Percentiles rank a stretch among this genome's conserved stretches.
Conservation (phyloP, 805 yeast species). For the Cephaloascus albidus region DNA sequence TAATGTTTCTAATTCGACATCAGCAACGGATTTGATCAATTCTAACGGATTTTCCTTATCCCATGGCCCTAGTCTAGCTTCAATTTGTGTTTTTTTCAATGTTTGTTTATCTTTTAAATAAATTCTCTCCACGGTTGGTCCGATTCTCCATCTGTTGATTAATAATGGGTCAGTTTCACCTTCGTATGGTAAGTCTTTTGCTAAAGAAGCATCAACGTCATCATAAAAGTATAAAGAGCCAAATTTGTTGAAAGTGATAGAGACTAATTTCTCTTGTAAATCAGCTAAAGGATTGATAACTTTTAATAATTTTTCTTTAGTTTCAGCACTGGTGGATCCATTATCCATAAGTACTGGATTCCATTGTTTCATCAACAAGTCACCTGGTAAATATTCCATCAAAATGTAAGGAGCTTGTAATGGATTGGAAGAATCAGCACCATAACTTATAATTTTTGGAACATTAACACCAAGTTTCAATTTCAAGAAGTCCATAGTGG, state of each 20-base stretch:
- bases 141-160: conserved; percentile 74
- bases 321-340: conserved; percentile 31
- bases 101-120: conserved; percentile 62
- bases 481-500: conserved; percentile 77
- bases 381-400: conserved; percentile 75
- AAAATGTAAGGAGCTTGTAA: conserved; percentile 69
- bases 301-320: conserved; percentile 38
- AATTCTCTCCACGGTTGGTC: conserved; percentile 77
- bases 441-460: conserved; percentile 67
- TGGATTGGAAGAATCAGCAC: conserved; percentile 50
- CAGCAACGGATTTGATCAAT: conserved; percentile 54
- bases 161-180: conserved; percentile 51
- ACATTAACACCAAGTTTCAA: conserved; percentile 57
- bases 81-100: conserved; percentile 39
- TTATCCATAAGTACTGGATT: conserved; percentile 66
- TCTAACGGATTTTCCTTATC: conserved; percentile 45
- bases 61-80: conserved; percentile 73
- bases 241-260: conserved; percentile 54
- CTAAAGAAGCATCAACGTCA: conserved; percentile 45
- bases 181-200: conserved; percentile 38
- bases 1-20: conserved; percentile 55
- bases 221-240: conserved; percentile 79
- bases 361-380: conserved; percentile 83
- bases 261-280: conserved; percentile 45
- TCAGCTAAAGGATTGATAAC: conserved; percentile 72